Conservation (phyloP, 805 yeast genomes). For the Suhomyces pyralidae region DNA sequence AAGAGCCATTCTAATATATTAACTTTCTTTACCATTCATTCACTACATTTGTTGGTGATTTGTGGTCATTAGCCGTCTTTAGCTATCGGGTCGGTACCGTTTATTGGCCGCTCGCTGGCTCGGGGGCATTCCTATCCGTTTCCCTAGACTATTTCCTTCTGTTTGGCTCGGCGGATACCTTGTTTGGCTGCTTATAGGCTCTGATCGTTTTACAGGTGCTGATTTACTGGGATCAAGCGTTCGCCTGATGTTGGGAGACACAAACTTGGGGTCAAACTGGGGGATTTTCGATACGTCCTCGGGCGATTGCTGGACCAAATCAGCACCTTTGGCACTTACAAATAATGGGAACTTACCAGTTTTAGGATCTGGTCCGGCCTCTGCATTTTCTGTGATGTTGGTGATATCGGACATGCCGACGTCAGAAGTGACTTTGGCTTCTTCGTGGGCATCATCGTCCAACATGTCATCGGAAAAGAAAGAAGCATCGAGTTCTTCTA, state of each 20-base stretch:
- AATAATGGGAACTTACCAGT: slow-evolving; percentile 29
- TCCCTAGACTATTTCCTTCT: background rate
- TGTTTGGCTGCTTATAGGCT: background rate
- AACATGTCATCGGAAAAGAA: slow-evolving; percentile 41
- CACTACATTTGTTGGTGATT: too few species aligned
- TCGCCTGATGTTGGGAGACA: slow-evolving; percentile 46
- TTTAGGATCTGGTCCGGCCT: slow-evolving; percentile 2
- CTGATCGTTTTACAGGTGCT: slow-evolving; percentile 52
- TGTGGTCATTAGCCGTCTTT: too few species aligned
- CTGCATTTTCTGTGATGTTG: background rate
- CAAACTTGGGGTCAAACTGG: slow-evolving; percentile 49
- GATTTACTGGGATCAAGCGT: slow-evolving; percentile 69
- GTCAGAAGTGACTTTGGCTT: background rate
- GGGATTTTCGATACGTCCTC: slow-evolving; percentile 50
- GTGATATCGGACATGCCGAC: background rate
- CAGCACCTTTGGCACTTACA: slow-evolving; percentile 66
- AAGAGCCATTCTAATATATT: too few species aligned
- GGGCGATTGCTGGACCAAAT: slow-evolving; percentile 41
- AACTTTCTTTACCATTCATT: too few species aligned
- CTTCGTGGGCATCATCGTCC: slow-evolving; percentile 16
- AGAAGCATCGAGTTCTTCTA: slow-evolving; percentile 40
- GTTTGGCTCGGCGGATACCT: slow-evolving; percentile 2
- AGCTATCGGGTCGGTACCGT: background rate
- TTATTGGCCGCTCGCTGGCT: slow-evolving; percentile 4
- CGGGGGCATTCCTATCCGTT: slow-evolving; percentile 6